Conservation (phyloP, 176 grass and related monocot species). For the Phoenix dactylifera region DNA sequence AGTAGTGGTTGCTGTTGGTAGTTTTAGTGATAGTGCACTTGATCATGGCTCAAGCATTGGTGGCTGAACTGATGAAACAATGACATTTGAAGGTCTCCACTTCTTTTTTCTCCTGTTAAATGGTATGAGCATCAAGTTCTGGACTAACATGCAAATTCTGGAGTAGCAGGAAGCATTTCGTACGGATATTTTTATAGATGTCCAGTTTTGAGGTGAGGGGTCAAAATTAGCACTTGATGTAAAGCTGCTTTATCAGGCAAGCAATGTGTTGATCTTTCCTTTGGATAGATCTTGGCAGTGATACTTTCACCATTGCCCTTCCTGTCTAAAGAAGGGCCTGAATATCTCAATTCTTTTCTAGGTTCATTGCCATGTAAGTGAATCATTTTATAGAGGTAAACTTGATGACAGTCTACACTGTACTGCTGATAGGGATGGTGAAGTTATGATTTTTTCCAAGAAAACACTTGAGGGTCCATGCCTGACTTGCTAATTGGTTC, state of each 20-base stretch:
- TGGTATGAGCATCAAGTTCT: slow-evolving; percentile 7
- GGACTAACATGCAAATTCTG: slow-evolving; percentile 13
- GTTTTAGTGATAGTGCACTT: no score
- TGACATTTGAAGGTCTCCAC: neutral
- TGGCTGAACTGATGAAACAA: neutral
- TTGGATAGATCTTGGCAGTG: neutral
- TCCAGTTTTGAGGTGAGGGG: no score
- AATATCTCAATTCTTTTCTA: slow-evolving; percentile 11
- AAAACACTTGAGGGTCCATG: no score
- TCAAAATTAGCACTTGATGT: no score
- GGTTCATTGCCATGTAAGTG: slow-evolving; percentile 17
- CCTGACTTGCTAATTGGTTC: neutral
- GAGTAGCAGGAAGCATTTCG: no score
- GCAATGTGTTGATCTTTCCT: no score
- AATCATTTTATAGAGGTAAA: slow-evolving; percentile 18
- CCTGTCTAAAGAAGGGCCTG: slow-evolving; percentile 14
- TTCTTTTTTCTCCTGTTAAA: neutral
- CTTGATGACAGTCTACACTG: neutral
- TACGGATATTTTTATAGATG: no score
- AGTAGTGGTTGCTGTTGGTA: neutral
- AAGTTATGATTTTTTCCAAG: no score
- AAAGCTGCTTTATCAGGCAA: no score
- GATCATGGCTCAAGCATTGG: no score
- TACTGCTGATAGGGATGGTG: no score
- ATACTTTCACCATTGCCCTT: neutral